phyloP scores from a whole-genome alignment of 805 yeast genomes.

The Zygotorulaspora danielsina region DNA sequence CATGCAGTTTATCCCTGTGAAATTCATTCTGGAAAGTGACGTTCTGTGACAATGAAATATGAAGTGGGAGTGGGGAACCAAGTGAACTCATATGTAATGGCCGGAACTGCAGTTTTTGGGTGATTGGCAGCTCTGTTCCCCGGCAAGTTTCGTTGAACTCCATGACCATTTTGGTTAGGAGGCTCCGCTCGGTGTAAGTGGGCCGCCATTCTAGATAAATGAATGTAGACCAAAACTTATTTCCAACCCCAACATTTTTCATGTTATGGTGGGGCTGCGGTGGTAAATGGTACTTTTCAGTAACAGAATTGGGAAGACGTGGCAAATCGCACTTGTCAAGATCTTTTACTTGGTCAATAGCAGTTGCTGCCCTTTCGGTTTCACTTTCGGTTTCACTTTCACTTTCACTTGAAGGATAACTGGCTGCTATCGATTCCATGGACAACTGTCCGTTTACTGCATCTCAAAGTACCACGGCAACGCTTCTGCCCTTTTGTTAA shows the following conservation, averaged over 20 bases:
- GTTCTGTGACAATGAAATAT: slow-evolving; percentile 25
- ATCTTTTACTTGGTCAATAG: too few relatives aligned
- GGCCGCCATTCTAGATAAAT: slow-evolving; percentile 29
- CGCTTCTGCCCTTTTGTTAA: too few relatives aligned
- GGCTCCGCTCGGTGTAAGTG: slow-evolving; percentile 13
- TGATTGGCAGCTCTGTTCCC: background rate
- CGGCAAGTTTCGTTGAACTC: slow-evolving; percentile 11
- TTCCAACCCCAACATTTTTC: slow-evolving; percentile 2
- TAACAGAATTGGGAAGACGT: slow-evolving; percentile 19
- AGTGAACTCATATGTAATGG: slow-evolving; percentile 25
- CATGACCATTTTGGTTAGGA: slow-evolving; percentile 12
- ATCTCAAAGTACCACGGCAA: too few relatives aligned
- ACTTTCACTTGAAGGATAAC: slow-evolving; percentile 16
- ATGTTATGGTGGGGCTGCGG: slow-evolving; percentile 19
- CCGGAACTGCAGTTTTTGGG: slow-evolving; percentile 13
- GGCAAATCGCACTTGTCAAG: slow-evolving; percentile 11
- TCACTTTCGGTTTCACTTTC: slow-evolving; percentile 18
- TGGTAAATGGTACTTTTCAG: slow-evolving; percentile 25
- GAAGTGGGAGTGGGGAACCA: slow-evolving; percentile 30
- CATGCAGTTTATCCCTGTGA: slow-evolving; percentile 15
- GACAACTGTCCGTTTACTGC: slow-evolving; percentile 1
- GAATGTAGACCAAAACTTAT: slow-evolving; percentile 20
- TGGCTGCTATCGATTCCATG: slow-evolving; percentile 20
- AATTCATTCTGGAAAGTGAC: slow-evolving; percentile 9
- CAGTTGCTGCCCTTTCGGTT: slow-evolving; percentile 3